Percentiles rank a stretch among this genome's conserved stretches.
Conservation (phyloP, 2,329 filamentous ascomycete species). For the Corinectria fuckeliana region DNA sequence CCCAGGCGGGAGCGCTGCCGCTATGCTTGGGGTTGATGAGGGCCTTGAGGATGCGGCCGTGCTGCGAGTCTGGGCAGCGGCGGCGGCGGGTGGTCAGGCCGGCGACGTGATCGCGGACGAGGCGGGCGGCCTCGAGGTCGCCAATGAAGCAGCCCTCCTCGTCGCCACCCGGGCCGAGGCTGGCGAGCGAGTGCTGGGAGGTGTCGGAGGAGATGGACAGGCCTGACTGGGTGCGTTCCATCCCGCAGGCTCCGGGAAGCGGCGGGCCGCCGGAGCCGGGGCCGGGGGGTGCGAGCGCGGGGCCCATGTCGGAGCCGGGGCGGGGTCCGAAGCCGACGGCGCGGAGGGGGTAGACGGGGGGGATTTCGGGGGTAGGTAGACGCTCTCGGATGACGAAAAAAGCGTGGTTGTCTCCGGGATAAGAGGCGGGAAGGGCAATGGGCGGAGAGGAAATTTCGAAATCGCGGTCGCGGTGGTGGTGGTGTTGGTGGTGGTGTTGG, state of each 20-base stretch:
- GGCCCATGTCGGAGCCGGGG: constrained; percentile 24
- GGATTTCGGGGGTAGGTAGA: constrained; percentile 32
- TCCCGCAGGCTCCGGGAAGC: constrained; percentile 36
- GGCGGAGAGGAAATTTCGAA: constrained; percentile 22
- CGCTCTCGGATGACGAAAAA: constrained; percentile 50
- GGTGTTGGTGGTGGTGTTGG: constrained; percentile 21
- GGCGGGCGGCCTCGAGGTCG: constrained; percentile 55
- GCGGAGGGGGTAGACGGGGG: constrained; percentile 23
- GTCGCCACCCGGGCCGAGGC: constrained; percentile 36
- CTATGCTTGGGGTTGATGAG: constrained; percentile 60
- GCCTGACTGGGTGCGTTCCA: constrained; percentile 59
- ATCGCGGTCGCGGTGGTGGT: constrained; percentile 20
- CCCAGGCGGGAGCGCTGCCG: constrained; percentile 50
- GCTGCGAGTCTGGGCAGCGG: constrained; percentile 55
- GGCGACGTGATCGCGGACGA: constrained; percentile 57
- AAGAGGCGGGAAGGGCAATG: constrained; percentile 31
- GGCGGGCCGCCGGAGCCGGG: constrained; percentile 14
- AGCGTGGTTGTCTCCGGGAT: constrained; percentile 42
- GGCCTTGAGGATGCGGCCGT: constrained; percentile 63
- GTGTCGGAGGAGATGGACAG: constrained; percentile 54
- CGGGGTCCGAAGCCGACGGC: constrained; percentile 23
- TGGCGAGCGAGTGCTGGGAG: constrained; percentile 39
- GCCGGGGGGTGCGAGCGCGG: constrained; percentile 24
- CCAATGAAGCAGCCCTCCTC: constrained; percentile 46
- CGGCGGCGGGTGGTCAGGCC: constrained; percentile 48